Evolutionary conservation across 495 filamentous ascomycete genomes (phyloP).

Genomic region (Hyphodiscus hymeniophilus): DNA sequence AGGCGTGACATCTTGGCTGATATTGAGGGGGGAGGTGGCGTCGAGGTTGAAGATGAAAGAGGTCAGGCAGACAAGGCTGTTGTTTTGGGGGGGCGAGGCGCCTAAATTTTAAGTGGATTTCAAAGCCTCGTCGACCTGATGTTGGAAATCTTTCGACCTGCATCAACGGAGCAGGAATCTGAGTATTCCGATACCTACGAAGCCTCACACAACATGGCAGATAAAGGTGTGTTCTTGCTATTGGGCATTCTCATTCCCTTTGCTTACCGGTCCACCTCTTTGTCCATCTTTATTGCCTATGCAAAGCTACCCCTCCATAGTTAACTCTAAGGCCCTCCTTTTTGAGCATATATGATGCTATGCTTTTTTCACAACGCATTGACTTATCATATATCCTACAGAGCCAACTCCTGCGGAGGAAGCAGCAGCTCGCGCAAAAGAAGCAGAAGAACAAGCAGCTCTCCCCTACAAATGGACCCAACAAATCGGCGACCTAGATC

Average conservation of each 20-base stretch:
- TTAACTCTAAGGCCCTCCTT: too few relatives aligned
- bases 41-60: not conserved
- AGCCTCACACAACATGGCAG: too few relatives aligned
- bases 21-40: conserved; percentile 1
- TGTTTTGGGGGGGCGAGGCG: conserved; percentile 1
- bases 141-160: conserved; percentile 4
- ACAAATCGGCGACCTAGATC: conserved; percentile 85
- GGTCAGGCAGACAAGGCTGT: conserved; percentile 14
- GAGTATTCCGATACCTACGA: too few relatives aligned
- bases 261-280: not conserved
- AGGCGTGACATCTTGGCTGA: conserved; percentile 7
- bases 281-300: not conserved
- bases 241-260: not conserved
- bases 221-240: conserved; percentile 13
- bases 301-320: not conserved
- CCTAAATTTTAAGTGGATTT: conserved; percentile 12
- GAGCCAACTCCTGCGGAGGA: conserved; percentile 50
- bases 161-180: not conserved
- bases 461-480: conserved; percentile 98
- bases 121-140: conserved; percentile 15
- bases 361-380: too few relatives aligned
- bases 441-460: conserved; percentile 79
- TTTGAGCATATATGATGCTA: too few relatives aligned
- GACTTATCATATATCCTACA: conserved; percentile 19
- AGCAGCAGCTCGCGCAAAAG: conserved; percentile 63